phyloP scores from a whole-genome alignment of 352 stramenopile species.

The Phytophthora sansomeana region DNA sequence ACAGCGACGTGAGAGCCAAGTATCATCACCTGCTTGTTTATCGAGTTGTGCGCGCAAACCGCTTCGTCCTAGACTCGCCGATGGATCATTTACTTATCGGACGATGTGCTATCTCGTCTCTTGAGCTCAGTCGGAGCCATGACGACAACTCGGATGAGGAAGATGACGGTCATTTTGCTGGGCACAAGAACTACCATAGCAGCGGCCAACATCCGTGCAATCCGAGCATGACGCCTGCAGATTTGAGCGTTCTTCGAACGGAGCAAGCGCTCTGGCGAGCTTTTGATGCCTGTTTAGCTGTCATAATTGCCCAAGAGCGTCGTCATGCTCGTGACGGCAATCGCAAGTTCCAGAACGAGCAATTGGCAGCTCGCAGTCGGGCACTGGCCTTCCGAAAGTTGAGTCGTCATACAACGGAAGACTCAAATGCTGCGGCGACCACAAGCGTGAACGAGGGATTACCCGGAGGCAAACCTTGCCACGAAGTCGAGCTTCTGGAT shows the following conservation, averaged over 20 bases:
- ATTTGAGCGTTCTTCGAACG: constrained; percentile 57
- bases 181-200: constrained; percentile 17
- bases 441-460: constrained; percentile 67
- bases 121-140: constrained; percentile 37
- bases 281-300: constrained; percentile 75
- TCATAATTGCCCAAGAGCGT: constrained; percentile 70
- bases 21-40: constrained; percentile 86
- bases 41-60: constrained; percentile 62
- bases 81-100: constrained; percentile 77
- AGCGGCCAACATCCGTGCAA: constrained; percentile 34
- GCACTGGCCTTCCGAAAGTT: constrained; percentile 66
- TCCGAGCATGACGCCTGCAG: constrained; percentile 45
- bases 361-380: constrained; percentile 56
- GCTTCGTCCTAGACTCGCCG: constrained; percentile 67
- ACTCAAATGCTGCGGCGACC: constrained; percentile 42
- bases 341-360: constrained; percentile 64
- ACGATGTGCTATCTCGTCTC: constrained; percentile 49
- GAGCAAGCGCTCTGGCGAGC: constrained; percentile 80
- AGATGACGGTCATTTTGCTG: constrained; percentile 21
- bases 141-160: constrained; percentile 42
- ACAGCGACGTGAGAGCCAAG: constrained; percentile 67
- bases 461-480: constrained; percentile 56
- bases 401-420: constrained; percentile 45
- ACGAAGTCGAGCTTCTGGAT: constrained; percentile 67
- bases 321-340: constrained; percentile 63